Evolutionary conservation across 2,329 filamentous ascomycete species (phyloP), one percentile per base, ranked within the genome.

Genomic region (Sporothrix luriei): DNA sequence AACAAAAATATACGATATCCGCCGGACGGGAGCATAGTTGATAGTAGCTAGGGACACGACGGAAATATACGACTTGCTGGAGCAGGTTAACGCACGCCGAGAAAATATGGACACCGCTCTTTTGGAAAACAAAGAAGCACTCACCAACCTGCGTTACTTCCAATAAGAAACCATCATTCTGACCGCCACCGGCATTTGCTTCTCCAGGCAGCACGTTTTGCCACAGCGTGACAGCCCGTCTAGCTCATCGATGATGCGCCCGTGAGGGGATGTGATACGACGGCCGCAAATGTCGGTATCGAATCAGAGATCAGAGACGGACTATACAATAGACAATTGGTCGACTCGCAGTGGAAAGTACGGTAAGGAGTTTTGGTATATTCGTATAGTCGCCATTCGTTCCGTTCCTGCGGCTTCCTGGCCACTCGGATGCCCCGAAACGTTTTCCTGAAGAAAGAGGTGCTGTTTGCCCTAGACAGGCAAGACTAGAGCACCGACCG

Each of bases 21-120:
- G 33, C 43, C 33, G 33, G 33, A 33, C 9, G 33, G 7, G 4
- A 33, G 33, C 33, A 33, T 33, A 6, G 33, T 6, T 7, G 9
- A 33, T 33, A 6, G 33, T 6, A 33, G 9, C 33, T 7, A 33
- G 6, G 4, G 33, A 33, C 29, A 33, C 33, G 9, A 33, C 33
- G 33, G 33, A 33, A 61, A 33, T 11, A 57, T 61, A 61, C 55
- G 55, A 61, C 33, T 61, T 61, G 33, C 33, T 38, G 14, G 55
- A 43, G 43, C 43, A 48, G 43, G 43, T 4, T 48, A 48, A 46
- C 16, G 33, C 6, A 48, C 1, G 43, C 43, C 21, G 24, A 52
- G 49, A 21, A 21, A 52, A 14, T n/a, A 14, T 33, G 55, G 11
- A 19, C 55, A 61, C 55, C 55, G 55, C 55, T 61, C 33, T 61